Conservation (phyloP, 192 early-diverging fungal genomes). For the Powellomyces hirtus region DNA sequence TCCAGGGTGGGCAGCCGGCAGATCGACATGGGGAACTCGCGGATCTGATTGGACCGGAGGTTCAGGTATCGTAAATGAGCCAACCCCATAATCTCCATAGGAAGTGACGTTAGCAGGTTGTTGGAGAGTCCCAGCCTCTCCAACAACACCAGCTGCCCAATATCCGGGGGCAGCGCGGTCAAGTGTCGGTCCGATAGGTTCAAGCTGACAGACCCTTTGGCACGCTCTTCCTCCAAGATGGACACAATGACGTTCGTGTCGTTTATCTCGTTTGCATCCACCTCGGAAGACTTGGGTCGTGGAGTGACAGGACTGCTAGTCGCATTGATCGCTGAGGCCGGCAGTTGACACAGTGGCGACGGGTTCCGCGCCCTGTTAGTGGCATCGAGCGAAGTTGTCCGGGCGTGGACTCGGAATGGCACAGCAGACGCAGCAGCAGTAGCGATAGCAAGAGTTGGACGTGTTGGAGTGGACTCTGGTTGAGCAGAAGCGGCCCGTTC, state of each 20-base stretch:
- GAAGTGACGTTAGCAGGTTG: slow-evolving; percentile 33
- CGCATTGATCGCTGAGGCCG: not conserved
- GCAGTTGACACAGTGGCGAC: too few relatives aligned
- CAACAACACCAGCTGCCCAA: not conserved
- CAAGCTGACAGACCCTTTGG: slow-evolving; percentile 6
- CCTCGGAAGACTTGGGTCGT: not conserved
- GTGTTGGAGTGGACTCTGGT: too few relatives aligned
- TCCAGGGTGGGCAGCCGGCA: slow-evolving; percentile 29
- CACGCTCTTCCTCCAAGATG: slow-evolving; percentile 10
- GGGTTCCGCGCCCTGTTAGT: too few relatives aligned
- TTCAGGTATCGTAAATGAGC: slow-evolving; percentile 41
- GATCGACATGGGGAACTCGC: slow-evolving; percentile 39
- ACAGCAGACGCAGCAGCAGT: too few relatives aligned
- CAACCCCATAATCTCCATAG: slow-evolving; percentile 18
- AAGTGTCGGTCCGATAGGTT: slow-evolving; percentile 7
- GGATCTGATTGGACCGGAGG: slow-evolving; percentile 33
- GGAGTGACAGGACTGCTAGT: not conserved
- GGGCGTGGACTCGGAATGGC: not conserved
- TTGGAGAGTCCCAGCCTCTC: slow-evolving; percentile 39
- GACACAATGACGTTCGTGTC: not conserved
- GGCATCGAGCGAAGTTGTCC: slow-evolving; percentile 4
- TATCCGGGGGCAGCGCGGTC: slow-evolving; percentile 7
- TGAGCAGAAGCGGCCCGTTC: too few relatives aligned
- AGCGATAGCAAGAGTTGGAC: too few relatives aligned
- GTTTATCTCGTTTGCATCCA: not conserved